These are phyloP conservation scores for Dioscorea alata DNA, from an alignment of 106 monocot species.

Conservation along the genomic window DNA sequence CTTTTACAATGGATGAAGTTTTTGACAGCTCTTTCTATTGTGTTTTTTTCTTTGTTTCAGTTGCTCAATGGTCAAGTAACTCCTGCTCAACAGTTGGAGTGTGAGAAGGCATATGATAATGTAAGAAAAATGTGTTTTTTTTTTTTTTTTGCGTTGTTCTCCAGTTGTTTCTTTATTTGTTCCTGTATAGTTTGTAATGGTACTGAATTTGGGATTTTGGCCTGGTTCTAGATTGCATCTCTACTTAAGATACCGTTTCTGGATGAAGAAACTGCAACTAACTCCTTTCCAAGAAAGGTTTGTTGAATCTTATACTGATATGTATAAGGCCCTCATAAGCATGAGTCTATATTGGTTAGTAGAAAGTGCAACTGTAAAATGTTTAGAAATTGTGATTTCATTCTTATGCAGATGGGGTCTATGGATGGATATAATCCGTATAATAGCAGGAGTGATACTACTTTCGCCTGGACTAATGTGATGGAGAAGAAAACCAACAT, in stretches of 20 bases:
- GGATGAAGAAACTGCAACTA: conserved; percentile 59
- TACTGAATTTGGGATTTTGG: not conserved
- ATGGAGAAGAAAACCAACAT: conserved; percentile 34
- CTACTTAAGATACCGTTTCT: conserved; percentile 70
- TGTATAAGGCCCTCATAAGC: too few species aligned
- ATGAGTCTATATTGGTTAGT: too few species aligned
- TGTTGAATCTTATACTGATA: not conserved
- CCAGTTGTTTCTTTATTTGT: not conserved
- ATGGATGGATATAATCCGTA: conserved; percentile 58
- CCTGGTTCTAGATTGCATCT: conserved; percentile 56
- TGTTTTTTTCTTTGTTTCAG: conserved; percentile 30
- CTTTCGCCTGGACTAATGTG: conserved; percentile 74
- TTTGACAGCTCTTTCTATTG: not conserved
- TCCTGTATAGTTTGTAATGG: too few species aligned
- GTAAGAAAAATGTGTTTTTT: conserved; percentile 23
- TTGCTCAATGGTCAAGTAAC: conserved; percentile 56
- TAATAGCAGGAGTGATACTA: conserved; percentile 46
- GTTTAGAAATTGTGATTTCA: conserved; percentile 1
- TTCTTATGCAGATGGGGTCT: conserved; percentile 56
- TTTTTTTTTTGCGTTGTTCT: not conserved
- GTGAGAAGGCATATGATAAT: conserved; percentile 80
- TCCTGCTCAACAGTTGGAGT: conserved; percentile 49
- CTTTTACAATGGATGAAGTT: not conserved
- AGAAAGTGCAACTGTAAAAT: too few species aligned
- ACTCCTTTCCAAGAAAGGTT: conserved; percentile 66